Conservation (phyloP, 768 basidiomycete genomes). For the Mycena epipterygia region DNA sequence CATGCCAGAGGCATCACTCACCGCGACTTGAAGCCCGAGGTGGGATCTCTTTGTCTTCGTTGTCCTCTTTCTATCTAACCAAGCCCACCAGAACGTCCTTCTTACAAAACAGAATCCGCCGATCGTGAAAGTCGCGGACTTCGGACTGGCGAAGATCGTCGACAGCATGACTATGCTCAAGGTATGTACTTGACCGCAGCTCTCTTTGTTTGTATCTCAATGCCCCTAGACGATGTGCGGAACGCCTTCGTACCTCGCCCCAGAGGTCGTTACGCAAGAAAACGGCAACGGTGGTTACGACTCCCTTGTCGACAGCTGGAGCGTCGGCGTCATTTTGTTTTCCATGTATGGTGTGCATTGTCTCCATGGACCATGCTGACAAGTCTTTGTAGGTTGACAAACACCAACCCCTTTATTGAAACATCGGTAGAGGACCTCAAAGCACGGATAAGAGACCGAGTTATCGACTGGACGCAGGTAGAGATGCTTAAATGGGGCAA, state of each 20-base stretch:
- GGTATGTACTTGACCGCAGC: conserved; percentile 64
- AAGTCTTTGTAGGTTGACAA: too few relatives aligned
- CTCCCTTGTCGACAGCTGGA: too few relatives aligned
- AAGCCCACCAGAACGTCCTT: conserved; percentile 75
- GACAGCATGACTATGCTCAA: conserved; percentile 80
- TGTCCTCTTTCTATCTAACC: conserved; percentile 9
- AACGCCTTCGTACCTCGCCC: conserved; percentile 93
- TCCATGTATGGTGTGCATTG: too few relatives aligned
- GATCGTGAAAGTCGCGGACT: conserved; percentile 93
- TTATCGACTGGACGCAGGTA: too few relatives aligned
- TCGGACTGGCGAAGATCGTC: conserved; percentile 94
- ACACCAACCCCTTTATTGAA: too few relatives aligned
- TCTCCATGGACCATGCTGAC: too few relatives aligned
- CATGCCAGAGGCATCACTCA: conserved; percentile 86
- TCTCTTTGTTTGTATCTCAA: neutral
- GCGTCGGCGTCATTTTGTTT: too few relatives aligned
- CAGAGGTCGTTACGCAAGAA: conserved; percentile 84
- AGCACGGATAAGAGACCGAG: too few relatives aligned
- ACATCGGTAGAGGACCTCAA: too few relatives aligned
- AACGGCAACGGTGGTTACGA: too few relatives aligned
- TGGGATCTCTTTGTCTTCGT: conserved; percentile 40
- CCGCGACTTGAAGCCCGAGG: conserved; percentile 94
- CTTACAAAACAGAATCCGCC: conserved; percentile 78
- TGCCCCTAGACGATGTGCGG: conserved; percentile 89
- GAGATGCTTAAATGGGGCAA: too few relatives aligned